Base-by-base conservation (phyloP, 2,329 filamentous ascomycete species). In the Stylonectria norvegica region DNA sequence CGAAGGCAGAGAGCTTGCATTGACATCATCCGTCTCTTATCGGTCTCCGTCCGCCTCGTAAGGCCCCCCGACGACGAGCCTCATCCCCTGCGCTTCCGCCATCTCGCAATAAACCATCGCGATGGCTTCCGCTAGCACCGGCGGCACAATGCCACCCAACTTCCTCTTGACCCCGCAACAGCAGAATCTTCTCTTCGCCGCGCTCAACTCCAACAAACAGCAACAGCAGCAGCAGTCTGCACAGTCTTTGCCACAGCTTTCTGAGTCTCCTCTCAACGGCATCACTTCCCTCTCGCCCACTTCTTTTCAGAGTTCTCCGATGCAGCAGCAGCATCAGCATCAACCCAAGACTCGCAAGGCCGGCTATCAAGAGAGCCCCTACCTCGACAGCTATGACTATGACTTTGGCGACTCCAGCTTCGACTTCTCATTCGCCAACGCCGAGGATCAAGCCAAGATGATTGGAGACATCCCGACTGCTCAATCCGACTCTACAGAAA, bases 321-420 rank as follows among this genome's bases (percentile, higher is more conserved):
- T 61, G 33, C 67, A 71, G 50, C 58, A 56, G 18, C n/a, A n/a
- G n/a, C n/a, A n/a, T n/a, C n/a, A n/a, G n/a, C n/a, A n/a, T n/a
- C n/a, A n/a, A n/a, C n/a, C n/a, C n/a, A 63, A 65, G 53, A 66
- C 69, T 2, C 69, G 72, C 27, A 53, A 50, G 25, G 35, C 34
- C 28, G 75, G 70, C 48, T 76, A 80, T 31, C 80, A 89, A 20
- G 85, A 89, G 34, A 93, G 85, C 49, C 89, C 90, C 0, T 90
- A 83, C 58, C 73, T 94, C 42, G 89, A 95, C 59, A 63, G 62
- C 49, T 93, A 89, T 56, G 82, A 86, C 51, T 83, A 86, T 50
- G 83, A 86, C 33, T 81, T 89, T 42, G 87, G 90, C 43, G 86
- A 90, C 57, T 78, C 76, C 23, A 83, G 74, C 59, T 90, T 89